Conservation (phyloP, 2,329 filamentous ascomycete genomes). For the Aureobasidium subglaciale region DNA sequence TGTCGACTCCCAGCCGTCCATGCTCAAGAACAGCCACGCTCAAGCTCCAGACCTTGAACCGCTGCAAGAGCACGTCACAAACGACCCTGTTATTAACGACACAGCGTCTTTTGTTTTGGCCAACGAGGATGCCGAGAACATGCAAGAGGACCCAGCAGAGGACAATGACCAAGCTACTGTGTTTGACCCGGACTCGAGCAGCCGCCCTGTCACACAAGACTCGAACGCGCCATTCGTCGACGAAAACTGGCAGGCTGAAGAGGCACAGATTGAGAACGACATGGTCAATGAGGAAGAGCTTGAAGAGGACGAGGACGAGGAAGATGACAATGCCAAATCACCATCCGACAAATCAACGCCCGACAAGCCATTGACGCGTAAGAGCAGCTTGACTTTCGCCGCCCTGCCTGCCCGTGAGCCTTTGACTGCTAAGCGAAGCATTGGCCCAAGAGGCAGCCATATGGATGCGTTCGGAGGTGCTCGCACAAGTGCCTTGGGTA, state of each 20-base stretch:
- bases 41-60: constrained; percentile 4
- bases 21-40: constrained; percentile 11
- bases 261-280: constrained; percentile 18
- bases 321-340: constrained; percentile 42
- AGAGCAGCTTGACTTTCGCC: constrained; percentile 92
- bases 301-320: constrained; percentile 35
- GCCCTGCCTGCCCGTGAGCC: constrained; percentile 88
- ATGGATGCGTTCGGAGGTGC: constrained; percentile 48
- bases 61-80: constrained; percentile 10
- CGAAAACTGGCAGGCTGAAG: constrained; percentile 16
- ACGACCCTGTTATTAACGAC: constrained; percentile 11
- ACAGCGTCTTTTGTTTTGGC: constrained; percentile 43
- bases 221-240: constrained; percentile 16
- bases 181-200: constrained; percentile 17
- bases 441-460: constrained; percentile 69
- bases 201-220: constrained; percentile 1
- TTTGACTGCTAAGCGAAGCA: constrained; percentile 73
- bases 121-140: constrained; percentile 34
- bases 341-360: constrained; percentile 67
- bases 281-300: constrained; percentile 27
- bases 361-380: constrained; percentile 69
- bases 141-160: constrained; percentile 19
- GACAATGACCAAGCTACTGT: constrained; percentile 29
- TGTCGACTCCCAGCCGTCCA: constrained; percentile 20
- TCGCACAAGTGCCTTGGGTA: constrained; percentile 66